Conservation (phyloP, 208 protist genomes). For the Leishmania tarentolae region DNA sequence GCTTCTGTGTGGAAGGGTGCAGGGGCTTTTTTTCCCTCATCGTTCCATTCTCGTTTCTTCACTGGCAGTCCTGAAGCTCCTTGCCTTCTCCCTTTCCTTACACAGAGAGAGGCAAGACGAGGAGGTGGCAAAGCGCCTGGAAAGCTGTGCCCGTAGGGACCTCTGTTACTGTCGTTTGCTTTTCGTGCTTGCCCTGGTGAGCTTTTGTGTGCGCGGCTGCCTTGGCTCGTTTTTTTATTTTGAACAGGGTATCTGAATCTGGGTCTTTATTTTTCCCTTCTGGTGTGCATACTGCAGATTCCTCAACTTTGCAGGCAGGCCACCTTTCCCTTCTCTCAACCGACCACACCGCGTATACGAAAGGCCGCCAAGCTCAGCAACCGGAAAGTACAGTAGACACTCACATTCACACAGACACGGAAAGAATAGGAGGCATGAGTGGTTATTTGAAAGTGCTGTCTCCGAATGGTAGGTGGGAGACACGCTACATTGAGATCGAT, state of each 20-base stretch:
- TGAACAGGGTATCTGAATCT: not conserved
- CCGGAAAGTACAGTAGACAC: not conserved
- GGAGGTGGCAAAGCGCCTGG: not conserved
- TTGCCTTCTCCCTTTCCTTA: too few relatives aligned
- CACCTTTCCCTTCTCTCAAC: not conserved
- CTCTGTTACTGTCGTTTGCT: not conserved
- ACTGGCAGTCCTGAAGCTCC: slow-evolving; percentile 1
- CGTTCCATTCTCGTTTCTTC: not conserved
- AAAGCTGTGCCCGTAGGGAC: not conserved
- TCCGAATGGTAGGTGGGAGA: slow-evolving; percentile 42
- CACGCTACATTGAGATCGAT: slow-evolving; percentile 69
- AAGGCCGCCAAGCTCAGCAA: not conserved
- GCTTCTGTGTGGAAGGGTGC: not conserved
- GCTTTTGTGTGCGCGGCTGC: not conserved
- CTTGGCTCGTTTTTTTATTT: not conserved
- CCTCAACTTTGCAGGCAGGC: not conserved
- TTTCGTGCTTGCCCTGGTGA: not conserved
- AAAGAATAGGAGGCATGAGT: slow-evolving; percentile 17
- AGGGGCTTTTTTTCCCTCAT: slow-evolving; percentile 2
- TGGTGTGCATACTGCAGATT: not conserved
- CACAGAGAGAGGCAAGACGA: not conserved
- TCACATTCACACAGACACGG: not conserved
- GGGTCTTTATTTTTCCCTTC: not conserved
- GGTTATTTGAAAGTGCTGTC: slow-evolving; percentile 54
- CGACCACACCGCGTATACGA: not conserved